A percentile compares a stretch with the other conserved stretches of the same genome.
These are phyloP conservation scores for Tephrocybe sp. DNA, from an alignment of 768 basidiomycete species.

Conservation along the genomic window DNA sequence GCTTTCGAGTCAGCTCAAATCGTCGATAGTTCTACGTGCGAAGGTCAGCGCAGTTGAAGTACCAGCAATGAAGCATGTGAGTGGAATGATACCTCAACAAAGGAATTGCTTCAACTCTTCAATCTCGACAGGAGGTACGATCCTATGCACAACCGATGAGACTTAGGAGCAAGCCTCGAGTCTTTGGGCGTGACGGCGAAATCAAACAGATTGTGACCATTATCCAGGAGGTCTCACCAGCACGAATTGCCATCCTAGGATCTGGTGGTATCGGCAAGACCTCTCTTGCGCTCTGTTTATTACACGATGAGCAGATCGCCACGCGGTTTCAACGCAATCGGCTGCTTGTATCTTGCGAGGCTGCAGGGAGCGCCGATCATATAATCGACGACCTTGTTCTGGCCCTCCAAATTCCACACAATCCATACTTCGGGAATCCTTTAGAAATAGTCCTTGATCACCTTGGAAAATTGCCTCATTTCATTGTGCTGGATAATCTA, in stretches of 20 bases:
- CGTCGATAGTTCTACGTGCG: slow-evolving; percentile 11
- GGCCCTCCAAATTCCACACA: slow-evolving; percentile 15
- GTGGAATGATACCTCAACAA: background rate
- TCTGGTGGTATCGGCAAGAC: slow-evolving; percentile 33
- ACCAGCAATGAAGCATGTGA: background rate
- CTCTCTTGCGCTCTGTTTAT: slow-evolving; percentile 23
- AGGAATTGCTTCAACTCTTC: background rate
- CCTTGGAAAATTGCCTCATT: slow-evolving; percentile 11
- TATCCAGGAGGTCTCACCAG: slow-evolving; percentile 9
- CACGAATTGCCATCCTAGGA: slow-evolving; percentile 26
- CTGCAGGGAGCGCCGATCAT: slow-evolving; percentile 19
- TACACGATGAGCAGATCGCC: slow-evolving; percentile 20
- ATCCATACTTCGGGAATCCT: slow-evolving; percentile 11
- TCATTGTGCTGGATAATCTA: slow-evolving; percentile 31
- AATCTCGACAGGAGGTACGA: background rate
- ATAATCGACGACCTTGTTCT: slow-evolving; percentile 21
- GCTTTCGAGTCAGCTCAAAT: slow-evolving; percentile 10
- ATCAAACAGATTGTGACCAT: slow-evolving; percentile 18
- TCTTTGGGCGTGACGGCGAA: slow-evolving; percentile 25
- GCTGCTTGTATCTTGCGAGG: slow-evolving; percentile 30
- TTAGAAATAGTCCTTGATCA: slow-evolving; percentile 15
- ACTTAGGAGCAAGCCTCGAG: slow-evolving; percentile 19
- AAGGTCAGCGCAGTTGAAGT: background rate
- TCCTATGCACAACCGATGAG: background rate
- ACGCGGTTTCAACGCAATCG: slow-evolving; percentile 17